phyloP scores from a whole-genome alignment of 169 alveolate genomes.

The Perkinsus marinus region DNA sequence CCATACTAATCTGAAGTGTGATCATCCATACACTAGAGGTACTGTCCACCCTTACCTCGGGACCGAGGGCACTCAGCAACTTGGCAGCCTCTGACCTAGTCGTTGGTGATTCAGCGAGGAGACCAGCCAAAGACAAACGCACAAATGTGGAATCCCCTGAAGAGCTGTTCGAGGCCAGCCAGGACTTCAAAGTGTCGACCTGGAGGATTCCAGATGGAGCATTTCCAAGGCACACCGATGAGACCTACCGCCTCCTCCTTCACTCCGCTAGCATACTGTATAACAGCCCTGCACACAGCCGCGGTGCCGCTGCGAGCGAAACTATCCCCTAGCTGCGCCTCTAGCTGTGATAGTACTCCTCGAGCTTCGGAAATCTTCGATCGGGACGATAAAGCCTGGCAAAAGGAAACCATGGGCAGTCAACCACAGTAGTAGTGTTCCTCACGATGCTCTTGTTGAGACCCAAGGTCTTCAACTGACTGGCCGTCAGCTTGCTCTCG shows the following conservation, averaged over 20 bases:
- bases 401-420: not conserved
- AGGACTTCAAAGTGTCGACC: not conserved
- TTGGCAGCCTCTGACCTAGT: not conserved
- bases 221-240: not conserved
- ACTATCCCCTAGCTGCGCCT: not conserved
- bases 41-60: not conserved
- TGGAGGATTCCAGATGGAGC: not conserved
- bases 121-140: not conserved
- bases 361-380: not conserved
- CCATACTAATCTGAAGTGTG: not conserved
- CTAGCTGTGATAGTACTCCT: not conserved
- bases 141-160: not conserved
- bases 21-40: not conserved
- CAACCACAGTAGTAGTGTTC: not conserved
- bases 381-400: not conserved
- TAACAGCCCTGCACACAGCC: not conserved
- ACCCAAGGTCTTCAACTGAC: not conserved
- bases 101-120: not conserved
- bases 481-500: not conserved
- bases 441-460: not conserved
- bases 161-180: not conserved
- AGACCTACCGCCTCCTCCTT: not conserved
- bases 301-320: not conserved
- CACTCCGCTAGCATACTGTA: not conserved
- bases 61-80: not conserved